phyloP scores from a whole-genome alignment of 1,284 basidiomycete species.

The Rhodofomes roseus region DNA sequence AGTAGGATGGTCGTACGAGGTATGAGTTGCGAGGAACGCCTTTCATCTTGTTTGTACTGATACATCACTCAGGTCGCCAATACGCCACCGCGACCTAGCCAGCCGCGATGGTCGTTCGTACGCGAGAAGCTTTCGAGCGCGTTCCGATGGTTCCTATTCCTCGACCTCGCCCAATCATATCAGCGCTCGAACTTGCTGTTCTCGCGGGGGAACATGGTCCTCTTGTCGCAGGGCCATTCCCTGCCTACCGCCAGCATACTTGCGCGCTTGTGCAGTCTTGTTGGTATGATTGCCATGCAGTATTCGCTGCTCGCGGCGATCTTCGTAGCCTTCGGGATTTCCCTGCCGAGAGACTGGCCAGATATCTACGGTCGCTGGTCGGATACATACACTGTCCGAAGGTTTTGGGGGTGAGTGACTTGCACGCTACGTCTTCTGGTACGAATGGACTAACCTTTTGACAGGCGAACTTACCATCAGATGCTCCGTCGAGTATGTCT shows the following conservation, averaged over 20 bases:
- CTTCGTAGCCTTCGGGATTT: conserved; percentile 21
- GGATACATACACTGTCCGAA: conserved; percentile 32
- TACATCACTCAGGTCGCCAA: conserved; percentile 1
- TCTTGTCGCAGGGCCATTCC: conserved; percentile 6
- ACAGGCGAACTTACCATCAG: conserved; percentile 32
- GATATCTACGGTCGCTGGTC: conserved; percentile 28
- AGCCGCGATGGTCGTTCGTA: conserved; percentile 1
- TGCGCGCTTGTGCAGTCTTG: conserved; percentile 12
- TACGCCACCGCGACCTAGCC: conserved; percentile 5
- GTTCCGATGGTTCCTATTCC: conserved; percentile 6
- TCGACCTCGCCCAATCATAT: conserved; percentile 13
- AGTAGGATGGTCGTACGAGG: conserved; percentile 8
- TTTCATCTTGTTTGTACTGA: conserved; percentile 11
- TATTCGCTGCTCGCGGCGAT: conserved; percentile 19
- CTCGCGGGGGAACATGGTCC: conserved; percentile 1
- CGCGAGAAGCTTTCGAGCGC: conserved; percentile 1
- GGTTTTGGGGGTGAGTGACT: conserved; percentile 32
- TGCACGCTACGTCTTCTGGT: neutral
- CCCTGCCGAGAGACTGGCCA: conserved; percentile 31
- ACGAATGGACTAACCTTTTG: neutral
- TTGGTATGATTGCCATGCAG: conserved; percentile 21
- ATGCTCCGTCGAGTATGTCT: conserved; percentile 20
- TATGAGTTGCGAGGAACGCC: neutral
- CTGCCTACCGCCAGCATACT: conserved; percentile 7
- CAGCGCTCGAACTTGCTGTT: conserved; percentile 12